Percentiles rank a stretch among this genome's conserved stretches.
Conservation (phyloP, 1,284 basidiomycete genomes). For the Microbotryomycetes sp. region DNA sequence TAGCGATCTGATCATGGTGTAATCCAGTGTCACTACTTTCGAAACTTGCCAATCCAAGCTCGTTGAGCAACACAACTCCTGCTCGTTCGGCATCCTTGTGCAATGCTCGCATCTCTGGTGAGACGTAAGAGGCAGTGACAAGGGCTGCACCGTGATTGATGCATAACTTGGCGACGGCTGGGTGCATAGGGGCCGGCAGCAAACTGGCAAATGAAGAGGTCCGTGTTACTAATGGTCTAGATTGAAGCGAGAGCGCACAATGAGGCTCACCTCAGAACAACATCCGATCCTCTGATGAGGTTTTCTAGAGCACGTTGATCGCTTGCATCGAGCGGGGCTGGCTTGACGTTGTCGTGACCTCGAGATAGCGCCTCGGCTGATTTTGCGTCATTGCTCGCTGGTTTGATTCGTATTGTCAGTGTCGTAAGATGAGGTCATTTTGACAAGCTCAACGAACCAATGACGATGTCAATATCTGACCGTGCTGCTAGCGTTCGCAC, state of each 20-base stretch:
- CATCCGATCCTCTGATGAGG: slow-evolving; percentile 56
- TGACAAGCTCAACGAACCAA: slow-evolving; percentile 56
- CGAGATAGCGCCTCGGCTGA: slow-evolving; percentile 57
- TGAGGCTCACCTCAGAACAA: slow-evolving; percentile 58
- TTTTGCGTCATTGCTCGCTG: slow-evolving; percentile 60
- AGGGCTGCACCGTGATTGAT: slow-evolving; percentile 68
- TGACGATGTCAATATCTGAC: slow-evolving; percentile 58
- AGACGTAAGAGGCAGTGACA: slow-evolving; percentile 88
- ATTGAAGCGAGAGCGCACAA: not conserved
- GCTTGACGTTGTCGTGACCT: slow-evolving; percentile 55
- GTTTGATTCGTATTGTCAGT: not conserved
- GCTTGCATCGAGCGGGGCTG: slow-evolving; percentile 58
- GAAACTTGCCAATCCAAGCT: slow-evolving; percentile 59
- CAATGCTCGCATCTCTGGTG: slow-evolving; percentile 66
- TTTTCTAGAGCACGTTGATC: slow-evolving; percentile 51
- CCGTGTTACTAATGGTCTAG: not conserved
- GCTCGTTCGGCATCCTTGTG: slow-evolving; percentile 57
- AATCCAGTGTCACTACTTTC: too few relatives aligned
- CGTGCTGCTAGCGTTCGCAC: slow-evolving; percentile 38
- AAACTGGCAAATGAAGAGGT: slow-evolving; percentile 50
- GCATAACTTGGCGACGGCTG: slow-evolving; percentile 66
- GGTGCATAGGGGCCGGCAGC: slow-evolving; percentile 72
- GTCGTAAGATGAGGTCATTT: slow-evolving; percentile 28
- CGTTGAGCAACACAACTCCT: slow-evolving; percentile 74
- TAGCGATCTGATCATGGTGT: too few relatives aligned